Conservation (phyloP, 2,329 filamentous ascomycete species). For the Juglanconis juglandina region DNA sequence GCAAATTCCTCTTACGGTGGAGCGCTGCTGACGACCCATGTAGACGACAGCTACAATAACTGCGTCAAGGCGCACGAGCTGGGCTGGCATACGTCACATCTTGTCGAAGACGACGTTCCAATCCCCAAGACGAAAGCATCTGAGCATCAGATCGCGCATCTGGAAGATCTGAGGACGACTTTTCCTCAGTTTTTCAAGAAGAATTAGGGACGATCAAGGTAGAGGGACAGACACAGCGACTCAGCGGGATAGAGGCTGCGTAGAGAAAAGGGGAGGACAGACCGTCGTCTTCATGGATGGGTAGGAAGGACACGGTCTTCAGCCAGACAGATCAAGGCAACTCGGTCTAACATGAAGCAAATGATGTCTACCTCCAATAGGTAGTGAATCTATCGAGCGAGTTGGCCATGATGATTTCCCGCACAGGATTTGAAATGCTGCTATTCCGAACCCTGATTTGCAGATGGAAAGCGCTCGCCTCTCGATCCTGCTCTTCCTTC, state of each 20-base stretch:
- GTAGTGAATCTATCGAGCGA: too few species aligned
- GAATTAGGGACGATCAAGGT: background rate
- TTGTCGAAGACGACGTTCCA: slow-evolving; percentile 72
- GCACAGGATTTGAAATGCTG: too few species aligned
- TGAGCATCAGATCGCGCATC: slow-evolving; percentile 69
- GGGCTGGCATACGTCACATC: slow-evolving; percentile 83
- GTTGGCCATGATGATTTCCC: too few species aligned
- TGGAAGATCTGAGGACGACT: slow-evolving; percentile 70
- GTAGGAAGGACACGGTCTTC: background rate
- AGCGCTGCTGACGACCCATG: background rate
- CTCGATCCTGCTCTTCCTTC: too few species aligned
- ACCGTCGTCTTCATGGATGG: background rate
- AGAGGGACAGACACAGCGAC: background rate
- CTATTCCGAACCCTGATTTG: too few species aligned
- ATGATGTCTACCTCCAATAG: too few species aligned
- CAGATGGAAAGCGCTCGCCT: too few species aligned
- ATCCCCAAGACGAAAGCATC: slow-evolving; percentile 63
- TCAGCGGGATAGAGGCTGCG: background rate
- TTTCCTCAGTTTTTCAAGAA: slow-evolving; percentile 85
- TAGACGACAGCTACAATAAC: slow-evolving; percentile 85
- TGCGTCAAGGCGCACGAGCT: slow-evolving; percentile 71
- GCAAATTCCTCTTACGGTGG: too few species aligned
- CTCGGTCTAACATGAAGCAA: too few species aligned
- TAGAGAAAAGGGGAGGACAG: background rate
- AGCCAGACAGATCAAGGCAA: background rate